Percentiles rank a stretch among this genome's conserved stretches.
These are phyloP conservation scores for Fraxinus latifolia DNA, from an alignment of 305 asterid genomes.

Conservation along the genomic window DNA sequence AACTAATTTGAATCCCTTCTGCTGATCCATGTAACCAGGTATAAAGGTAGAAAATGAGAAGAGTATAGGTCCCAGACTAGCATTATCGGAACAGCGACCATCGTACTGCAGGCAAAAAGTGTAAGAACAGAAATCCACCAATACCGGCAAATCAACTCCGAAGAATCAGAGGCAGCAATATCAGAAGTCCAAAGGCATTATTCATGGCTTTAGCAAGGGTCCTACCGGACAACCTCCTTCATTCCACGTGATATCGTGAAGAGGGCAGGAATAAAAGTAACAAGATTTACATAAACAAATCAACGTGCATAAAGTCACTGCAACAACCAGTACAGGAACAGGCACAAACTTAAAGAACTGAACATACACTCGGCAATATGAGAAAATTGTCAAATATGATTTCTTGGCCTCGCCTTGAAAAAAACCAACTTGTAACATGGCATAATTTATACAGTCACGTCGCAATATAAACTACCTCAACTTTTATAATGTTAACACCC, in stretches of 20 bases:
- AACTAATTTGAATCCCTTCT: too few relatives aligned
- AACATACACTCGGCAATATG: background rate
- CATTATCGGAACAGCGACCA: too few relatives aligned
- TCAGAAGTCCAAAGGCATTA: background rate
- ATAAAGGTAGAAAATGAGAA: background rate
- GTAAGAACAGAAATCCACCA: too few relatives aligned
- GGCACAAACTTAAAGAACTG: background rate
- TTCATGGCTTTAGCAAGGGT: too few relatives aligned
- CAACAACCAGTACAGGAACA: background rate
- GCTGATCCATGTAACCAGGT: too few relatives aligned
- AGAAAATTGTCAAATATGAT: background rate
- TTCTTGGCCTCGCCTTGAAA: constrained; percentile 55
- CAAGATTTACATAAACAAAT: background rate
- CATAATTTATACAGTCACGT: constrained; percentile 65
- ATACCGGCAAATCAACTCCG: background rate
- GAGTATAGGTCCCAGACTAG: background rate
- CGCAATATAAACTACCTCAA: constrained; percentile 47
- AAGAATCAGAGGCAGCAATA: background rate
- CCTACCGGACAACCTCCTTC: too few relatives aligned
- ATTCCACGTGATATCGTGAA: background rate
- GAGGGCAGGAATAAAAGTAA: background rate
- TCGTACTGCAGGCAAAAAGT: too few relatives aligned
- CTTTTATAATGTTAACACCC: constrained; percentile 55
- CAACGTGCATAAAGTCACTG: background rate
- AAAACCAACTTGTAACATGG: constrained; percentile 50